Evolutionary conservation across 2,329 filamentous ascomycete species (phyloP).

Genomic region (Arthrinium puccinioides): DNA sequence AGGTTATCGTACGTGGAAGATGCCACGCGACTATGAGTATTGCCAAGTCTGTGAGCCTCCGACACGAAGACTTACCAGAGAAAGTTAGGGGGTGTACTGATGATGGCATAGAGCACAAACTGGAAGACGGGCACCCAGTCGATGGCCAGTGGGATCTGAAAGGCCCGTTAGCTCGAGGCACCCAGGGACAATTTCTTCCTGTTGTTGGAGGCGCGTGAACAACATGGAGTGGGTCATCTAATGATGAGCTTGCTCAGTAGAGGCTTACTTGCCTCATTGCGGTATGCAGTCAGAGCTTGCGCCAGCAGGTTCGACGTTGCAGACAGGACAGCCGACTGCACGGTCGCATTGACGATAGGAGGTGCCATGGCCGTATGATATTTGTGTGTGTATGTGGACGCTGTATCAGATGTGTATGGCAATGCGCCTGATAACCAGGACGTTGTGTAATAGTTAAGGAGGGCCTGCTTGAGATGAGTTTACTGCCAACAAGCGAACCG

Average conservation of each 20-base stretch:
- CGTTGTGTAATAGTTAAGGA: no score
- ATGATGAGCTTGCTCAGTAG: constrained; percentile 6
- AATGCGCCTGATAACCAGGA: no score
- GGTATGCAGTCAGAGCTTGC: constrained; percentile 60
- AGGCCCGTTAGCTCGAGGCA: no score
- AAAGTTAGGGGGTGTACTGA: constrained; percentile 77
- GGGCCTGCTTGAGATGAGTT: no score
- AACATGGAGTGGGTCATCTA: neutral
- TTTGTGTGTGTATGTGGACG: no score
- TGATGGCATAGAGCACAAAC: constrained; percentile 65
- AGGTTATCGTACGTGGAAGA: neutral
- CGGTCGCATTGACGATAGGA: constrained; percentile 50
- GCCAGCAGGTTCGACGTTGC: constrained; percentile 67
- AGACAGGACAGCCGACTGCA: constrained; percentile 60
- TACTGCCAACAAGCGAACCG: no score
- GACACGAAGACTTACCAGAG: constrained; percentile 58
- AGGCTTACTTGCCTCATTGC: constrained; percentile 40
- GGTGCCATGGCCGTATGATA: constrained; percentile 23
- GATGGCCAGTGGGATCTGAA: constrained; percentile 54
- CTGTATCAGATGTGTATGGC: no score
- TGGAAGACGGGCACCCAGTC: constrained; percentile 64
- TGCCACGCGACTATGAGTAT: neutral
- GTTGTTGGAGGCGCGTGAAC: no score
- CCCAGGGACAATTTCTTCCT: no score
- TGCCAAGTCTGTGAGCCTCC: no score